Conservation (phyloP, 164 flowering plant genomes). For the Pachysandra terminalis region DNA sequence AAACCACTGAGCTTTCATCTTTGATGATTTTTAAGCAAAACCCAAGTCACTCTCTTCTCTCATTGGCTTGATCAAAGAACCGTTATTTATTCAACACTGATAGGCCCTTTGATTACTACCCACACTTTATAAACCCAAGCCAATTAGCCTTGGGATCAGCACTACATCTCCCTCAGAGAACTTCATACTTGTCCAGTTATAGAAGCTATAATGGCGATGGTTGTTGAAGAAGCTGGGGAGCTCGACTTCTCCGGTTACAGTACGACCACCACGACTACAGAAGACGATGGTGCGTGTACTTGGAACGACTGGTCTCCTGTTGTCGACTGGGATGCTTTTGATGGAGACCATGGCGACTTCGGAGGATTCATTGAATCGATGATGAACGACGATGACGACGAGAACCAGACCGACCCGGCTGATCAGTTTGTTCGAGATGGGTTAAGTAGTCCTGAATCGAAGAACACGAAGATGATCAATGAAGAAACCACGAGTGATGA, state of each 20-base stretch:
- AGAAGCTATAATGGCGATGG: conserved; percentile 37
- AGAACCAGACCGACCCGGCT: not conserved
- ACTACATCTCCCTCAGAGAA: too few species aligned
- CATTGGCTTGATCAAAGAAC: not conserved
- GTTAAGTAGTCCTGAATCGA: conserved; percentile 11
- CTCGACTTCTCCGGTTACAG: conserved; percentile 30
- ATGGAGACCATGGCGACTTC: conserved; percentile 41
- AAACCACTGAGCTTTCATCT: conserved; percentile 16
- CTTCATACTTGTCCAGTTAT: too few species aligned
- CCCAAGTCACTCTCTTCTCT: not conserved
- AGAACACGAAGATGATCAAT: not conserved
- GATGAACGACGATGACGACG: conserved; percentile 25
- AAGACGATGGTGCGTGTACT: conserved; percentile 26
- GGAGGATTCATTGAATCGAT: conserved; percentile 49
- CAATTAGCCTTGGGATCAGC: not conserved
- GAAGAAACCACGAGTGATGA: conserved; percentile 21
- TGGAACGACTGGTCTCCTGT: conserved; percentile 59
- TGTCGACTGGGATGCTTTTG: conserved; percentile 49
- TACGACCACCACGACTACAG: conserved; percentile 32
- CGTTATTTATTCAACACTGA: not conserved
- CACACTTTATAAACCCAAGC: not conserved
- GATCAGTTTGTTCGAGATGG: not conserved
- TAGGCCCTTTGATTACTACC: conserved; percentile 3
- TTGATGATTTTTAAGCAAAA: conserved; percentile 20
- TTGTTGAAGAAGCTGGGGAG: conserved; percentile 12